phyloP scores from a whole-genome alignment of 1,139 yeast genomes.

The Magnusiomyces sp. region DNA sequence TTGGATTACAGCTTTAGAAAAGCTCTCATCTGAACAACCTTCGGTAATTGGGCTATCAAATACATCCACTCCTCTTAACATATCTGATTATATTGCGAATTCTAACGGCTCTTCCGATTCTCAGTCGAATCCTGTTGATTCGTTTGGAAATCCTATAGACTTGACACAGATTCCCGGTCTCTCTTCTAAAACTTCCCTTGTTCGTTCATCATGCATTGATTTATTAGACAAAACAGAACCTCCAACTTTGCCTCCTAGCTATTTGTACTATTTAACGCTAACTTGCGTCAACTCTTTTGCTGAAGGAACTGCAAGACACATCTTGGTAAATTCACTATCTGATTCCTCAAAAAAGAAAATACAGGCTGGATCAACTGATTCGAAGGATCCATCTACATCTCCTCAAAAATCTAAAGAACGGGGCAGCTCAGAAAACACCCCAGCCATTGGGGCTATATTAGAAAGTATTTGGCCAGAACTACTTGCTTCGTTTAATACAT shows the following conservation, averaged over 20 bases:
- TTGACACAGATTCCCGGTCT: slow-evolving; percentile 17
- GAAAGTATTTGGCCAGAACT: slow-evolving; percentile 36
- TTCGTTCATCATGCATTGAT: slow-evolving; percentile 57
- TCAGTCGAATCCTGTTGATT: neutral
- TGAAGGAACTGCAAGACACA: slow-evolving; percentile 53
- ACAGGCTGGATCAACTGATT: no score
- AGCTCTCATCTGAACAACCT: slow-evolving; percentile 23
- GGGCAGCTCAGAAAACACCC: slow-evolving; percentile 15
- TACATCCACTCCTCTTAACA: slow-evolving; percentile 17
- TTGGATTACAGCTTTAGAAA: slow-evolving; percentile 40
- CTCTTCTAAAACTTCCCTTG: slow-evolving; percentile 30
- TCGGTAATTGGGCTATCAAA: slow-evolving; percentile 22
- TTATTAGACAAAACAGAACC: slow-evolving; percentile 72
- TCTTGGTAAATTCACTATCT: slow-evolving; percentile 11
- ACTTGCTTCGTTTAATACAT: slow-evolving; percentile 41
- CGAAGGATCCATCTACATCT: slow-evolving; percentile 3
- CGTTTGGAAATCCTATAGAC: slow-evolving; percentile 2
- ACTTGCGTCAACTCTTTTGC: slow-evolving; percentile 47
- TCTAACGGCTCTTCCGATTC: neutral
- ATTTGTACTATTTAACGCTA: slow-evolving; percentile 52
- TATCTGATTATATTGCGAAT: slow-evolving; percentile 7
- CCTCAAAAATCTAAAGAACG: neutral
- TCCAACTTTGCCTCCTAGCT: slow-evolving; percentile 52
- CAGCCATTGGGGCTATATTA: slow-evolving; percentile 35
- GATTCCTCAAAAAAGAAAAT: neutral